Evolutionary conservation across 2,329 filamentous ascomycete genomes (phyloP).

Genomic region (Pochonia chlamydosporia): DNA sequence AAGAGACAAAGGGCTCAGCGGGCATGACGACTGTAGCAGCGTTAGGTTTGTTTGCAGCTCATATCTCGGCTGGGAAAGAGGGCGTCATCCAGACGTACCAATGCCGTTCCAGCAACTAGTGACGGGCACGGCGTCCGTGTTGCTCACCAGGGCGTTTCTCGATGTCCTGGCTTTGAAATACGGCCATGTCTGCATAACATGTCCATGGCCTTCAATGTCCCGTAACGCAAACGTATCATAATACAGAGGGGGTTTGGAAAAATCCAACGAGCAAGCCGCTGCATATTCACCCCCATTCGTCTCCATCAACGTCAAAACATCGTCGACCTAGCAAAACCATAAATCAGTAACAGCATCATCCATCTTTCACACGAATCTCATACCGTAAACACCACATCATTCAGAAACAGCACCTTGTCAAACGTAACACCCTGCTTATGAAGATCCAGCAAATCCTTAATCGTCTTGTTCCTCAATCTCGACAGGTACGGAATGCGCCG

Average conservation of each 20-base stretch:
- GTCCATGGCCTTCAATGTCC: slow-evolving; percentile 44
- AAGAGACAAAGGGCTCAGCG: slow-evolving; percentile 47
- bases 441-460: slow-evolving; percentile 52
- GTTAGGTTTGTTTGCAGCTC: neutral
- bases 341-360: slow-evolving; percentile 12
- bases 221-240: slow-evolving; percentile 61
- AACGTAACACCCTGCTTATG: slow-evolving; percentile 43
- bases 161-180: slow-evolving; percentile 49
- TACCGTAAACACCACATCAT: slow-evolving; percentile 58
- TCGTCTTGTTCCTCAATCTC: slow-evolving; percentile 55
- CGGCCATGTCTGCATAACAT: slow-evolving; percentile 51
- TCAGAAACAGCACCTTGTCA: slow-evolving; percentile 56
- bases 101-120: slow-evolving; percentile 42
- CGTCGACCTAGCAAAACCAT: slow-evolving; percentile 35
- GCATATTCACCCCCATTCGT: slow-evolving; percentile 55
- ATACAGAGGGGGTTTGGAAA: slow-evolving; percentile 44
- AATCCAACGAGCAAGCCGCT: slow-evolving; percentile 58
- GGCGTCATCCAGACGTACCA: slow-evolving; percentile 18
- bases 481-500: slow-evolving; percentile 66
- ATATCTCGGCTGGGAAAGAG: neutral
- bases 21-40: slow-evolving; percentile 39
- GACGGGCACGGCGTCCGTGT: slow-evolving; percentile 39
- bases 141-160: slow-evolving; percentile 45
- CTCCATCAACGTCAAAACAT: slow-evolving; percentile 48
- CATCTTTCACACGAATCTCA: neutral